Base-by-base conservation (phyloP, 352 stramenopile genomes). In the Pythium brachiatum region DNA sequence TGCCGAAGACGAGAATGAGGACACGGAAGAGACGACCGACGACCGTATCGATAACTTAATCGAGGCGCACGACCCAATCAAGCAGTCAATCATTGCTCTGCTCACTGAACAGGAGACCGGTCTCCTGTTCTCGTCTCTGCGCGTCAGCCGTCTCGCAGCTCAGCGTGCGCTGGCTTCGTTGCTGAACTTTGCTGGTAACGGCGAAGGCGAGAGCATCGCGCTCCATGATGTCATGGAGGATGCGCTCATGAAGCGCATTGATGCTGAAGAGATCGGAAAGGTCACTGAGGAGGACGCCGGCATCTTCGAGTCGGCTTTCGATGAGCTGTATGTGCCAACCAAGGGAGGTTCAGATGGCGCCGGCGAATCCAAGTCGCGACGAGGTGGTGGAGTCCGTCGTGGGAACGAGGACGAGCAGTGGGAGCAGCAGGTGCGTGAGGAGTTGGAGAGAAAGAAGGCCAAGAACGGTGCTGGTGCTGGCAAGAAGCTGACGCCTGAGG, bases 381-480 rank as follows among this genome's bases (percentile, higher is more conserved):
- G 72, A 32, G 70, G 76, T 48, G 68, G 77, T 23, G 23, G 52
- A 11, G 67, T 50, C 7, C 75, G 69, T 44, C 76, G 69, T 13
- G 83, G 81, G 52, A 94, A 86, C 38, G 83, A 92, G 36, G 87
- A 96, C 20, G 86, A 94, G 36, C 79, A 88, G 44, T 96, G 86
- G 85, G 87, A 96, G 31, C 81, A 91, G 53, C 80, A 94, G 51
- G 61, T 92, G 59, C 87, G 87, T 15, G 81, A 93, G 56, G 87
- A 96, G 68, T 69, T 94, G 2, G 82, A 86, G 39, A 69, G 70
- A 36, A 92, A 91, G 69, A 92, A 90, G 26, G 69, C 69, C 16
- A 75, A 74, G 63, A 70, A 71, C 8, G 53, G 38, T 27, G 39
- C 56, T 16, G 57, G 8, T 4, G 52, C 53, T 13, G 34, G 16